Conservation (phyloP, 306 rosid genomes). For the Quercus parvula region DNA sequence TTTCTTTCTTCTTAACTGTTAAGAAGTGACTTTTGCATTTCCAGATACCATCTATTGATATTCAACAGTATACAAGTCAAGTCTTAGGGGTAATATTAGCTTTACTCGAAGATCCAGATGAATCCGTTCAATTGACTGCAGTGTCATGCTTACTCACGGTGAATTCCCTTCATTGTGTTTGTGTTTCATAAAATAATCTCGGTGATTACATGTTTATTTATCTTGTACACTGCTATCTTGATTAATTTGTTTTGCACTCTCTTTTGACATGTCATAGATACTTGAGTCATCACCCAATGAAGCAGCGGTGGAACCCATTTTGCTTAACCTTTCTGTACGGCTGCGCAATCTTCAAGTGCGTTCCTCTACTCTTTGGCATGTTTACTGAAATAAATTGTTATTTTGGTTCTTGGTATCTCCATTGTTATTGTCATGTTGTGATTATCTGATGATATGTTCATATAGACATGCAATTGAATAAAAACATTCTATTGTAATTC, state of each 20-base stretch:
- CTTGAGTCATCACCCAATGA: constrained; percentile 79
- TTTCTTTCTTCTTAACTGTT: not conserved
- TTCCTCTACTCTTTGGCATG: constrained; percentile 4
- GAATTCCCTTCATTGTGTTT: constrained; percentile 19
- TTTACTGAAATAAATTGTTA: not conserved
- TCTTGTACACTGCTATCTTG: not conserved
- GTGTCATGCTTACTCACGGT: constrained; percentile 89
- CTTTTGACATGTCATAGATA: constrained; percentile 44
- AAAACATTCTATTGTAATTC: no score
- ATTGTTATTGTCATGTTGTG: not conserved
- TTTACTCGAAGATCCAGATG: constrained; percentile 82
- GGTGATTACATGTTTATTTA: not conserved
- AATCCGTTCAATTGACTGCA: constrained; percentile 90
- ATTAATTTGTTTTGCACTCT: constrained; percentile 22
- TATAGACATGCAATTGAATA: no score
- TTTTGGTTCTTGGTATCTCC: constrained; percentile 1
- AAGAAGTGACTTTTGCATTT: constrained; percentile 22
- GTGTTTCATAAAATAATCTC: not conserved
- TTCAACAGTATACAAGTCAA: constrained; percentile 71
- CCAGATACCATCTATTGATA: constrained; percentile 80
- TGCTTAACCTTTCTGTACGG: constrained; percentile 76
- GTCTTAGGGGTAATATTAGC: constrained; percentile 90
- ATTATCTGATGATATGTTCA: constrained; percentile 3
- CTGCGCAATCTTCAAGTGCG: constrained; percentile 90
- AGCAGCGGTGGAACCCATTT: constrained; percentile 88